Conservation (phyloP, 192 early-diverging fungal species). For the Entomortierella beljakovae region DNA sequence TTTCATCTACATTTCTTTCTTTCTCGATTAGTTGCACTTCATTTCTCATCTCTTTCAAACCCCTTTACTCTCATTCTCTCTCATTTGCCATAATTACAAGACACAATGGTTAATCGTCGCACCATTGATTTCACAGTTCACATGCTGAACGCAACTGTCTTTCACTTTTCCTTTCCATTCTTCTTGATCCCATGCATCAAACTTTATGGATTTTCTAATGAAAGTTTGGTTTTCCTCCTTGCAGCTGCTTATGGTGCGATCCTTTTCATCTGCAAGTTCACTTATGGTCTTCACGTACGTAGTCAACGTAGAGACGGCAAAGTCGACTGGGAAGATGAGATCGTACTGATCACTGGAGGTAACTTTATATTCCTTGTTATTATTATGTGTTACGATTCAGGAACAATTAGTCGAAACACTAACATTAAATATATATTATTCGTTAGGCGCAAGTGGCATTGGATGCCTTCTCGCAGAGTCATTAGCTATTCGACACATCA, state of each 20-base stretch:
- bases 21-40: not conserved
- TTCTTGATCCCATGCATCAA: constrained; percentile 47
- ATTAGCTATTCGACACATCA: constrained; percentile 54
- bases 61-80: not conserved
- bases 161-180: constrained; percentile 51
- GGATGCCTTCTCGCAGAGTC: constrained; percentile 62
- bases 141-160: constrained; percentile 42
- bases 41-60: constrained; percentile 5
- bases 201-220: constrained; percentile 38
- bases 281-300: constrained; percentile 20
- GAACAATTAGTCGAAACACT: not conserved
- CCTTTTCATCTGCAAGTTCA: constrained; percentile 22
- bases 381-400: not conserved
- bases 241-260: constrained; percentile 21
- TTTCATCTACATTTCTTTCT: not conserved
- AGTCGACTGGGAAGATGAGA: constrained; percentile 67
- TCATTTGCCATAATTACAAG: not conserved
- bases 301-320: constrained; percentile 24
- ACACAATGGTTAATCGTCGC: constrained; percentile 30
- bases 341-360: constrained; percentile 77
- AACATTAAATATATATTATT: not conserved
- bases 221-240: constrained; percentile 10
- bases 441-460: constrained; percentile 67
- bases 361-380: not conserved
- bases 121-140: constrained; percentile 44